Base-by-base conservation (phyloP, 1,139 yeast species). In the Lodderomyces metapsilosis region DNA sequence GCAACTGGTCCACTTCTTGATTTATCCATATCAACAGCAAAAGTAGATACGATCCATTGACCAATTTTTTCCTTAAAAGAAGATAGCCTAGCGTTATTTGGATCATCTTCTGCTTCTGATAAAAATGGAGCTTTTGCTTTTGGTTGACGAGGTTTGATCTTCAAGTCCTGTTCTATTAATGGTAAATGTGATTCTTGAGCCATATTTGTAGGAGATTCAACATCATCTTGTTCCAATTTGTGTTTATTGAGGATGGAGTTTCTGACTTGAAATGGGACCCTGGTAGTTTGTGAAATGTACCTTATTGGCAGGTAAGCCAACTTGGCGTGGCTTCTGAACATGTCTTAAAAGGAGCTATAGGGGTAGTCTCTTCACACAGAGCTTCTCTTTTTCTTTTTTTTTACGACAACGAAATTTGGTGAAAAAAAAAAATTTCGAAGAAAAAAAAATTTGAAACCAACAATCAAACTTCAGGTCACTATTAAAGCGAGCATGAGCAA, bases 1-100 rank as follows among this genome's bases (percentile, higher is more conserved):
- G 96, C 96, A 49, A 92, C 84, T 1, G 97, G 91, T 15, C 97
- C 98, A 1, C 97, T 84, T 59, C 98, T 78, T 37, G 92, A 78
- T 52, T 80, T 80, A 66, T 91, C 98, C 95, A 91, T 88, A 64
- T 92, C 97, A 45, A 92, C 69, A 49, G 78, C 74, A 59, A 91
- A 83, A 1, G 80, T 47, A 28, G 77, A 73, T 48, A 91, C 78
- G 27, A 88, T 74, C 41, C 76, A 62, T 60, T 88, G 92, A 48
- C 96, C 96, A 31, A 88, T 59, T 5, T 74, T 68, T 55, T 81
- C 84, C 52, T 84, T 80, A 82, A 89, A 84, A 35, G 71, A 66
- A 0, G 95, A 80, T 61, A 88, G 71, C 46, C 73, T 66, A 53
- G 76, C 84, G 9, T 20, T 34, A 15, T 36, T 36, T 39, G 56